These are phyloP conservation scores for Macrophomina pseudophaseolina DNA, from an alignment of 2,329 filamentous ascomycete genomes.

Conservation along the genomic window DNA sequence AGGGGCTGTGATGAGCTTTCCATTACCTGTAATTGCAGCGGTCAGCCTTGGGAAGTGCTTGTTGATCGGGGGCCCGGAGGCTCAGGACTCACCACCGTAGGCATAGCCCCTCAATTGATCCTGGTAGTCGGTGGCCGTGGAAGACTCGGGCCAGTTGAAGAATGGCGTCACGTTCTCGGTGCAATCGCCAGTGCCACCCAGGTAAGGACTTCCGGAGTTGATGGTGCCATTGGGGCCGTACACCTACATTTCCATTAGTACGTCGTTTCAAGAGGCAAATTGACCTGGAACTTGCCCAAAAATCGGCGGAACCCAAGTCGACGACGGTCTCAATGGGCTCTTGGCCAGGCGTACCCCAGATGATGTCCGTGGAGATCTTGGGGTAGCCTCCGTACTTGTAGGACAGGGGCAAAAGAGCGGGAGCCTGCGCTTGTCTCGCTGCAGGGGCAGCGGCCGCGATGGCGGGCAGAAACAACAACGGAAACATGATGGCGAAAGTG, in stretches of 20 bases:
- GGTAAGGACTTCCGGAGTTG: constrained; percentile 28
- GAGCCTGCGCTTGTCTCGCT: neutral
- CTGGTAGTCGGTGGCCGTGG: neutral
- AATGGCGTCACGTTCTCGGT: constrained; percentile 28
- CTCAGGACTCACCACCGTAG: neutral
- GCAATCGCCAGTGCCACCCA: constrained; percentile 25
- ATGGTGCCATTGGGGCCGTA: constrained; percentile 28
- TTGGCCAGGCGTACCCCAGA: constrained; percentile 26
- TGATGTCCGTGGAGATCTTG: constrained; percentile 27
- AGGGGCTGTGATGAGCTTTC: constrained; percentile 27
- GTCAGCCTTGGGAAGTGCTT: neutral
- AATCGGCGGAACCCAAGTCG: constrained; percentile 27
- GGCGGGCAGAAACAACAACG: constrained; percentile 13
- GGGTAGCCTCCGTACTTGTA: constrained; percentile 29
- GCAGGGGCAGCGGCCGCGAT: constrained; percentile 18
- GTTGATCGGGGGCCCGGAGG: too few relatives aligned
- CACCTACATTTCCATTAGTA: neutral
- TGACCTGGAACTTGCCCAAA: constrained; percentile 23
- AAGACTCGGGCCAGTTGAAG: constrained; percentile 26
- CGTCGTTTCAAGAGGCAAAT: too few relatives aligned
- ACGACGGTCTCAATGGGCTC: constrained; percentile 23
- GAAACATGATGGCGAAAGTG: constrained; percentile 15
- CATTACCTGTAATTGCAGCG: constrained; percentile 22
- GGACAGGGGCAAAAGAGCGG: constrained; percentile 12
- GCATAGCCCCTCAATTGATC: neutral